Conservation (phyloP, 345 rosid species). For the Combretum micranthum region DNA sequence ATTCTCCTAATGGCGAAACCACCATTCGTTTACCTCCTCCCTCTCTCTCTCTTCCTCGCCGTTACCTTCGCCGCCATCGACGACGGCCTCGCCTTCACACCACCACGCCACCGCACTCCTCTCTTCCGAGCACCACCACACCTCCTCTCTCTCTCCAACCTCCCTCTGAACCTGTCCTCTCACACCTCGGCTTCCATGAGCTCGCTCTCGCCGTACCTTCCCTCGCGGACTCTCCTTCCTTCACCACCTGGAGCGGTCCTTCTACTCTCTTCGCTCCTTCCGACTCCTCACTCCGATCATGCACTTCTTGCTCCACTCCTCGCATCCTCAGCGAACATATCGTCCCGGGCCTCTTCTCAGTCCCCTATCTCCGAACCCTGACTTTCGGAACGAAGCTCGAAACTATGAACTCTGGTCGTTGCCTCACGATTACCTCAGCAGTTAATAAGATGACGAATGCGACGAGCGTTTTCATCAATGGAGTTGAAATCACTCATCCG, state of each 20-base stretch:
- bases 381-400: constrained; percentile 54
- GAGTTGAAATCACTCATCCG: constrained; percentile 54
- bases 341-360: constrained; percentile 54
- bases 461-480: constrained; percentile 45
- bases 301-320: constrained; percentile 39
- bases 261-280: constrained; percentile 61
- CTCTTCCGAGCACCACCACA: constrained; percentile 7
- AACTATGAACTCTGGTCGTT: constrained; percentile 50
- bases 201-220: constrained; percentile 48
- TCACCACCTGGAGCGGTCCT: constrained; percentile 47
- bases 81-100: neutral
- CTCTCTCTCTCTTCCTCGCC: too few relatives aligned
- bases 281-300: constrained; percentile 42
- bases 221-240: constrained; percentile 27
- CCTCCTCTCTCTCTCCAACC: constrained; percentile 15
- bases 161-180: constrained; percentile 37
- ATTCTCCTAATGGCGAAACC: too few relatives aligned
- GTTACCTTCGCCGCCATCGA: neutral
- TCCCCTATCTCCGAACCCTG: constrained; percentile 46
- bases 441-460: constrained; percentile 11
- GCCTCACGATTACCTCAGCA: constrained; percentile 46
- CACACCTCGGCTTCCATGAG: constrained; percentile 60
- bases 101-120: constrained; percentile 5
- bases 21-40: too few relatives aligned
- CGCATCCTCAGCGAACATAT: constrained; percentile 60